Evolutionary conservation across 306 rosid species (phyloP), one percentile per base, ranked within the genome.

Genomic region (Arachis stenosperma): DNA sequence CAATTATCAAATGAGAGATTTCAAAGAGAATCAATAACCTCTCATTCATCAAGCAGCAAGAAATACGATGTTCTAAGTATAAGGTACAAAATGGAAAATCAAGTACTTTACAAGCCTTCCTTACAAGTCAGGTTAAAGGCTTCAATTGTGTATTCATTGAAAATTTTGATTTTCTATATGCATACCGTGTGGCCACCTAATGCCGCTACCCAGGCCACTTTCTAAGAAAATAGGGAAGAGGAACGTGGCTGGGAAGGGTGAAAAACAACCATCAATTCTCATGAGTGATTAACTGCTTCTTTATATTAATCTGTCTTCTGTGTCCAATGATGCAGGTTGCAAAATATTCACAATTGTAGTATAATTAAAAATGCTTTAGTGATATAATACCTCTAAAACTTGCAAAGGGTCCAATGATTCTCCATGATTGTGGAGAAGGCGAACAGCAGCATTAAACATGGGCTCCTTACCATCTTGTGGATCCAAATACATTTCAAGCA

Each of bases 391-490:
- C 97, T 91, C 96, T 65, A 94, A 79, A 69, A 94, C 97, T 80
- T 90, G 97, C 85, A 94, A 84, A 50, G 96, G 97, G 73, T 94
- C 97, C 67, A 94, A 77, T 33, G 96, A 90, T 84, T 94, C 99
- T 79, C 99, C 99, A 79, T 91, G 97, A 82, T 94, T 94, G 79
- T 94, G 99, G 55, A 94, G 96, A 78, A 94, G 96, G 81, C 97
- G 90, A 81, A 94, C 97, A 70, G 99, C 97, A 78, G 97, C 95
- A 70, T 88, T 94, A 79, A 94, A 94, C 99, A 94, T 94, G 73
- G 99, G 99, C 70, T 94, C 97, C 82, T 91, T 94, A 46, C 96
- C 99, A 75, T 94, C 92, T 83, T 94, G 93, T 54, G 99, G 97
- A 84, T 91, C 92, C 90, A 94, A 84, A 88, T 94, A 94, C 99